Evolutionary conservation across 352 stramenopile species (phyloP), one percentile per base, ranked within the genome.

Genomic region (Pythium oligandrum): DNA sequence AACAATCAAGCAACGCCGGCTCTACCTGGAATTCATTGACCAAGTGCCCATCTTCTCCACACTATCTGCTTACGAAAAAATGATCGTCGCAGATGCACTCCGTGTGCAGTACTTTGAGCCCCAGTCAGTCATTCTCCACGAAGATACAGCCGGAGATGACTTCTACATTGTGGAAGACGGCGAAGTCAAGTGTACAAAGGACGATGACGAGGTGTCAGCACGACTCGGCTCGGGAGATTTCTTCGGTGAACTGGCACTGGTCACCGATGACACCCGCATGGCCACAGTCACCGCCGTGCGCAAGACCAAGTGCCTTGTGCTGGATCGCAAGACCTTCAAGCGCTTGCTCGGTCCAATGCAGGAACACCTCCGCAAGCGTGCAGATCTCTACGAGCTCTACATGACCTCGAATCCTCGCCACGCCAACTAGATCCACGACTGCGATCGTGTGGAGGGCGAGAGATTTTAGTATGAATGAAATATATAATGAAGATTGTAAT

Each of bases 301-400:
- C 42, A 76, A 83, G 44, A 75, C 69, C 48, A 95, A 93, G 61
- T 83, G 94, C 40, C 70, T 97, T 26, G 78, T 88, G 45, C 62
- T 97, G 50, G 87, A 97, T 55, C 79, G 89, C 51, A 82, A 86
- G 53, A 96, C 86, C 2, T 97, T 97, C 72, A 91, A 91, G 63
- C 76, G 86, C 4, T 69, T 96, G 44, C 65, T 96, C 33, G 88
- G 88, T 0, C 77, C 83, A 31, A 86, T 97, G 71, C 83, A 96
- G 59, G 86, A 95, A 44, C 91, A 96, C 51, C 73, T 97, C 26
- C 70, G 71, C 50, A 83, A 83, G 55, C 72, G 75, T 48, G 73
- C 69, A 6, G 72, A 79, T 40, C 62, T 86, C 17, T 89, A 89
- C 61, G 72, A 88, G 36, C 71, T 83, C 10, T 88, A 85, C 63